Percentiles rank a stretch among this genome's conserved stretches.
These are phyloP conservation scores for Halenospora varia DNA, from an alignment of 495 filamentous ascomycete species.

Conservation along the genomic window DNA sequence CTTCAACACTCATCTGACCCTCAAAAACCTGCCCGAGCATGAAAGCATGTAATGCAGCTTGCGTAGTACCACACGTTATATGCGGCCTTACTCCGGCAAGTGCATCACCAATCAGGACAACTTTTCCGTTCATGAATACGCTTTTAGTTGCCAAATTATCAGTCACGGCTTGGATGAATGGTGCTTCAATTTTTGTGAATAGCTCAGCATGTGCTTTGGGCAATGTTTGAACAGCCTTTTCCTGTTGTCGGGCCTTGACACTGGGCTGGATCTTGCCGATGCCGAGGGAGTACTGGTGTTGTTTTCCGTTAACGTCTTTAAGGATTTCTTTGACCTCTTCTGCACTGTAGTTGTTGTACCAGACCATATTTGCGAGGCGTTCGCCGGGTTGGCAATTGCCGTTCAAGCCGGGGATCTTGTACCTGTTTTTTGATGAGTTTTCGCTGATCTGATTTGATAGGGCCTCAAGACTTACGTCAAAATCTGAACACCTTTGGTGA, in stretches of 20 bases:
- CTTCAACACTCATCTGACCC: conserved; percentile 37
- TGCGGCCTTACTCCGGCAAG: conserved; percentile 52
- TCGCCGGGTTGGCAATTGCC: conserved; percentile 40
- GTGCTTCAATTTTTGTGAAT: conserved; percentile 38
- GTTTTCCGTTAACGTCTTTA: conserved; percentile 43
- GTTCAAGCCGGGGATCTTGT: conserved; percentile 47
- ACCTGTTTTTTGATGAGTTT: conserved; percentile 23
- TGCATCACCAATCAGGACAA: conserved; percentile 52
- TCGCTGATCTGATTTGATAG: background rate
- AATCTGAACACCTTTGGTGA: background rate
- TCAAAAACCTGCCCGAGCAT: conserved; percentile 37
- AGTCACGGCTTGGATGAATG: conserved; percentile 54
- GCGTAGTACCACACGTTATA: conserved; percentile 45
- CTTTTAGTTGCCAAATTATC: conserved; percentile 42
- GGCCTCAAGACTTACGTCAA: background rate
- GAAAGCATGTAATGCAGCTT: conserved; percentile 45
- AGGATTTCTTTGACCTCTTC: conserved; percentile 43
- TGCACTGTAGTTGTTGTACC: conserved; percentile 47
- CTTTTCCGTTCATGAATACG: conserved; percentile 41
- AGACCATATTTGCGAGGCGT: conserved; percentile 52
- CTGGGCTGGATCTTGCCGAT: conserved; percentile 37
- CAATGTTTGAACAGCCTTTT: conserved; percentile 35
- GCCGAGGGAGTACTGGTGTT: conserved; percentile 41
- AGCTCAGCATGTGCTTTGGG: conserved; percentile 50
- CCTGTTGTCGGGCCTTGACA: conserved; percentile 43